These are phyloP conservation scores for Termitomyces sp. DNA, from an alignment of 768 basidiomycete genomes.

Conservation along the genomic window DNA sequence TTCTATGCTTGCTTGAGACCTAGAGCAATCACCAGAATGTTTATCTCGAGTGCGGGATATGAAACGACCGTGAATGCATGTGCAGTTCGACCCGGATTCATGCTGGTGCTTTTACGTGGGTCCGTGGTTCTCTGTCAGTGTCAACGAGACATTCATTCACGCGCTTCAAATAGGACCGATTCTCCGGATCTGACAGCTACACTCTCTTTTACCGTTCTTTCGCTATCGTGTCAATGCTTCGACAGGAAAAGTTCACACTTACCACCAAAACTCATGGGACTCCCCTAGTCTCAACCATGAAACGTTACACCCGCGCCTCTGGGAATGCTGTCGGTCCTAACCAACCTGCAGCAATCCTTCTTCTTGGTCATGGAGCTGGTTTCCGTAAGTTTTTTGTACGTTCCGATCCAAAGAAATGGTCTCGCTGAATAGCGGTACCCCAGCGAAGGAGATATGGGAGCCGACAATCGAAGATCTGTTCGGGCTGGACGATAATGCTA, in stretches of 20 bases:
- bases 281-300: constrained; percentile 21
- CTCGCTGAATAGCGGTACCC: not conserved
- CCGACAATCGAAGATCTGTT: constrained; percentile 29
- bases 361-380: constrained; percentile 25
- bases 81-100: not conserved
- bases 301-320: constrained; percentile 19
- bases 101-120: not conserved
- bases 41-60: too few species aligned
- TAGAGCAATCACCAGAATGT: too few species aligned
- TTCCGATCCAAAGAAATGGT: not conserved
- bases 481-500: constrained; percentile 13
- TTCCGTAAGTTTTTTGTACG: constrained; percentile 19
- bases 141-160: not conserved
- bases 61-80: too few species aligned
- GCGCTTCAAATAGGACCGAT: not conserved
- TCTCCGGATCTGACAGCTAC: not conserved
- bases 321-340: not conserved
- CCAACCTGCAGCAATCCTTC: constrained; percentile 17
- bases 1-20: too few species aligned
- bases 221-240: not conserved
- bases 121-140: not conserved
- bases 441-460: constrained; percentile 38
- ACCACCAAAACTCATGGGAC: constrained; percentile 23
- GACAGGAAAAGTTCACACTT: constrained; percentile 23
- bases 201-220: too few species aligned